Evolutionary conservation across 1,284 basidiomycete genomes (phyloP).

Genomic region (Moniliophthora roreri): DNA sequence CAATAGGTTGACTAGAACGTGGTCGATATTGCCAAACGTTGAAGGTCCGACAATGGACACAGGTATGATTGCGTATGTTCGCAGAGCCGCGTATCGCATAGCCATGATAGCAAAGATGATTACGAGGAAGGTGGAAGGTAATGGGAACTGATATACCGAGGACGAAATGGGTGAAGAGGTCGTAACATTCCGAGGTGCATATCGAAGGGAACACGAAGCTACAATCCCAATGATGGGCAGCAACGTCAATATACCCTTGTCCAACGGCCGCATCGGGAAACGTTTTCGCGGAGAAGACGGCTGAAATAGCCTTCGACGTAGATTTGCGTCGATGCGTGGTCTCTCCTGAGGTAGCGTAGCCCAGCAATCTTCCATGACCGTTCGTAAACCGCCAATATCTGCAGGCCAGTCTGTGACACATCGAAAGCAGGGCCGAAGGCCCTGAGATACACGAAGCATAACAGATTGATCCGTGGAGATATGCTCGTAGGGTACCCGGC

Average conservation of each 20-base stretch:
- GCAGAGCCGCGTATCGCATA: not conserved
- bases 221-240: not conserved
- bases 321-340: not conserved
- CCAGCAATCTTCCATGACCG: not conserved
- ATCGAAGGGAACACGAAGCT: not conserved
- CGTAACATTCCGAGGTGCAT: too few species aligned
- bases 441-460: slow-evolving; percentile 1
- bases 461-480: not conserved
- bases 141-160: too few species aligned
- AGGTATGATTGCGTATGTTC: not conserved
- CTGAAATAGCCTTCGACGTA: not conserved
- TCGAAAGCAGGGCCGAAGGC: not conserved
- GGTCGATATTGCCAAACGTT: not conserved
- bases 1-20: not conserved
- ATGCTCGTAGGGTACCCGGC: not conserved
- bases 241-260: not conserved
- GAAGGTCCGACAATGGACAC: not conserved
- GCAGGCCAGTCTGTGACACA: not conserved
- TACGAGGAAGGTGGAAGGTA: too few species aligned
- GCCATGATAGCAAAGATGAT: too few species aligned
- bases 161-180: too few species aligned
- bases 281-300: not conserved
- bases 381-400: not conserved
- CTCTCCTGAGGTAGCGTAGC: not conserved
- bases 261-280: not conserved